Conservation (phyloP, 768 basidiomycete species). For the Naganishia vaughanmartiniae region DNA sequence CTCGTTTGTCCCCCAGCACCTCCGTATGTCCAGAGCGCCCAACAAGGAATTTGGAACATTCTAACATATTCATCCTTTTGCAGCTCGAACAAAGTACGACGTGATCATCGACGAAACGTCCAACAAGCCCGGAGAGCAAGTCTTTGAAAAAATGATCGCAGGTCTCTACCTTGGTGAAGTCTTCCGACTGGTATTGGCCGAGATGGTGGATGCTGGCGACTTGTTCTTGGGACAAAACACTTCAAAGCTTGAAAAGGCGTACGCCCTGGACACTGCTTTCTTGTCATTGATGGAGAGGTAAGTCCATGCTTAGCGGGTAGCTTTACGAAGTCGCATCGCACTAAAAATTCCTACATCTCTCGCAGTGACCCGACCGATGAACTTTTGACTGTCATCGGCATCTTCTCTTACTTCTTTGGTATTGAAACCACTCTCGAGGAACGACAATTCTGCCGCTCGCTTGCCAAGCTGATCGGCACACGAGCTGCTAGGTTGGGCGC, state of each 20-base stretch:
- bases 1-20: constrained; percentile 87
- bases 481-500: constrained; percentile 86
- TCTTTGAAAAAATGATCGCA: constrained; percentile 81
- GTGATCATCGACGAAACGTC: constrained; percentile 84
- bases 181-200: constrained; percentile 86
- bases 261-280: constrained; percentile 93
- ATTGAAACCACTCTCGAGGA: constrained; percentile 94
- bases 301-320: constrained; percentile 17
- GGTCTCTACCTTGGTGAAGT: constrained; percentile 96
- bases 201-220: constrained; percentile 93
- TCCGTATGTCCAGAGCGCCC: constrained; percentile 63
- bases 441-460: constrained; percentile 92
- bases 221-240: constrained; percentile 98
- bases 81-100: constrained; percentile 87
- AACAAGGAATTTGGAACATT: constrained; percentile 49
- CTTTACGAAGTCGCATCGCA: no score
- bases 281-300: constrained; percentile 94
- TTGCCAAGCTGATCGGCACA: constrained; percentile 82
- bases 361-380: constrained; percentile 90
- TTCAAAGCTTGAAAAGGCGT: constrained; percentile 92
- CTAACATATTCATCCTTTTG: not conserved
- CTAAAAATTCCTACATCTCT: no score
- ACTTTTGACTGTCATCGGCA: constrained; percentile 90
- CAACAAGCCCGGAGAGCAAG: constrained; percentile 93
- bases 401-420: constrained; percentile 95